Conservation (phyloP, 2,329 filamentous ascomycete species). For the Phialophora expanda region DNA sequence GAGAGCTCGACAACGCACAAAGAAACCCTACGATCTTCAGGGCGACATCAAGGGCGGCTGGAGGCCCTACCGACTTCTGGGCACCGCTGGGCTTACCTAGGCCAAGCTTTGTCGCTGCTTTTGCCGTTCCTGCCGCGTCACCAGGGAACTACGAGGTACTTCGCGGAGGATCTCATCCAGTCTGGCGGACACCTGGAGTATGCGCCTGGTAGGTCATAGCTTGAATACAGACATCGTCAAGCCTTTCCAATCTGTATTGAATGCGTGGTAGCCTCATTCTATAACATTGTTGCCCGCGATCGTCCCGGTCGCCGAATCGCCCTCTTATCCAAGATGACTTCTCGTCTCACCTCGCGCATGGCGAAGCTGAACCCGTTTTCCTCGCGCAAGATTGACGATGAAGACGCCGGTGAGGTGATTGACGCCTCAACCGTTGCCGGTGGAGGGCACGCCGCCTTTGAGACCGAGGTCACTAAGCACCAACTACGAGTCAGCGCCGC, state of each 20-base stretch:
- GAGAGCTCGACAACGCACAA: neutral
- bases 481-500: conserved; percentile 36
- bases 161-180: neutral
- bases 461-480: conserved; percentile 32
- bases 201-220: neutral
- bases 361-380: conserved; percentile 36
- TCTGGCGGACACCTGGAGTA: neutral
- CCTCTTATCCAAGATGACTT: neutral
- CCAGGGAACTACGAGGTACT: neutral
- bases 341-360: conserved; percentile 28
- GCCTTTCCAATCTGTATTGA: neutral
- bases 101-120: conserved; percentile 8
- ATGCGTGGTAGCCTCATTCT: neutral
- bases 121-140: conserved; percentile 4
- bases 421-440: conserved; percentile 35
- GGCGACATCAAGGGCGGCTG: neutral
- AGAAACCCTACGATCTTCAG: neutral
- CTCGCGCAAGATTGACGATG: conserved; percentile 32
- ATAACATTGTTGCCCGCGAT: neutral
- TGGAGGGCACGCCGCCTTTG: conserved; percentile 32
- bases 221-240: neutral
- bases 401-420: conserved; percentile 36
- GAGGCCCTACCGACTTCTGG: neutral
- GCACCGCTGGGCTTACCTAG: neutral
- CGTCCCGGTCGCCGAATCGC: neutral